These are phyloP conservation scores for Cystoisospora suis DNA, from an alignment of 169 alveolate genomes.

Conservation along the genomic window DNA sequence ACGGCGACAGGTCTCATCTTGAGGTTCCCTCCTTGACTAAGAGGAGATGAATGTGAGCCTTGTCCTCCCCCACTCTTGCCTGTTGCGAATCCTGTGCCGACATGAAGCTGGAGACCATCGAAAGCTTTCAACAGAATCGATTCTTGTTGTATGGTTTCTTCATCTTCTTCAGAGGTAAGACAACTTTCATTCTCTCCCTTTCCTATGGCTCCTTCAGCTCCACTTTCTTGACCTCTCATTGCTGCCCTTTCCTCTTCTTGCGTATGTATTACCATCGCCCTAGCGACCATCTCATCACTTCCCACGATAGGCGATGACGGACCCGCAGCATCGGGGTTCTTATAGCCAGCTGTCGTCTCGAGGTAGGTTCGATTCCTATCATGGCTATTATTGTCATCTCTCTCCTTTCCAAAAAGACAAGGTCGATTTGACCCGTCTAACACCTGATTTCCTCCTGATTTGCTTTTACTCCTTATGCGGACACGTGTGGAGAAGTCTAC, in stretches of 20 bases:
- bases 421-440: too few relatives aligned
- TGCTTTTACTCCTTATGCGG: not conserved
- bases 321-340: too few relatives aligned
- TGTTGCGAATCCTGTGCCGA: not conserved
- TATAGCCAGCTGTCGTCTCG: too few relatives aligned
- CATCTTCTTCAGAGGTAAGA: not conserved
- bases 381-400: too few relatives aligned
- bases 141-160: not conserved
- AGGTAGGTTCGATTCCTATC: too few relatives aligned
- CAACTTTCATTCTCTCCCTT: not conserved
- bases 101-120: not conserved
- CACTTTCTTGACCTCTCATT: not conserved
- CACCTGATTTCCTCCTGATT: too few relatives aligned
- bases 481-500: constrained; percentile 28
- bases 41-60: too few relatives aligned
- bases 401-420: too few relatives aligned
- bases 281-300: not conserved
- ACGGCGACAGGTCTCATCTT: too few relatives aligned
- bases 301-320: too few relatives aligned
- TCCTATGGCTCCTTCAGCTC: not conserved
- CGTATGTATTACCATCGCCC: not conserved
- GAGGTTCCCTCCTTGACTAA: too few relatives aligned
- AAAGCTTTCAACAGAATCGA: not conserved
- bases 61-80: too few relatives aligned
- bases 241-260: constrained; percentile 1